Percentiles rank a stretch among this genome's conserved stretches.
Evolutionary conservation across 805 yeast genomes (phyloP).

Genomic region (Candida ulmi): DNA sequence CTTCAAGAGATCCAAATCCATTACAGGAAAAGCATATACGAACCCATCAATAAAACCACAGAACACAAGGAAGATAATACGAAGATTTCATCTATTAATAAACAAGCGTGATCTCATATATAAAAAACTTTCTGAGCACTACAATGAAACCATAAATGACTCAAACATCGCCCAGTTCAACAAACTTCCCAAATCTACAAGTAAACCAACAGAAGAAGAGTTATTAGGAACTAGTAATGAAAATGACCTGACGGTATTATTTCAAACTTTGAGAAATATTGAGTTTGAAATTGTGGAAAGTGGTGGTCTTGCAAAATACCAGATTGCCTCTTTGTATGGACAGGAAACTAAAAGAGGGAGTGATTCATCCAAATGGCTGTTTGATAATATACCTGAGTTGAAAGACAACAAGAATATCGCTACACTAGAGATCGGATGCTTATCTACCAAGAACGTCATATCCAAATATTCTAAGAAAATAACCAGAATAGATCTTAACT

Average conservation of each 20-base stretch:
- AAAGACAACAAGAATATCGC: slow-evolving; percentile 7
- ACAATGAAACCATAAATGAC: slow-evolving; percentile 17
- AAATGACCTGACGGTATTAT: slow-evolving; percentile 15
- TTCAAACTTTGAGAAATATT: slow-evolving; percentile 41
- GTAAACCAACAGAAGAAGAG: slow-evolving; percentile 14
- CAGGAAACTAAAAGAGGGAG: slow-evolving; percentile 80
- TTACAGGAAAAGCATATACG: slow-evolving; percentile 25
- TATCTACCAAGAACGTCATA: slow-evolving; percentile 63
- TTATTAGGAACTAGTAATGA: slow-evolving; percentile 11
- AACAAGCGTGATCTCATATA: slow-evolving; percentile 46
- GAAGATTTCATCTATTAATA: slow-evolving; percentile 69
- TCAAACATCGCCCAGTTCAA: slow-evolving; percentile 16
- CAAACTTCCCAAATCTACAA: slow-evolving; percentile 2
- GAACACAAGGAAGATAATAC: slow-evolving; percentile 67
- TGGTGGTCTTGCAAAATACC: slow-evolving; percentile 81
- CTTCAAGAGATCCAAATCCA: slow-evolving; percentile 17
- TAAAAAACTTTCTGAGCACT: slow-evolving; percentile 22
- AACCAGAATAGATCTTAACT: slow-evolving; percentile 70
- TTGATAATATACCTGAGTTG: slow-evolving; percentile 59
- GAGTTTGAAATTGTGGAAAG: slow-evolving; percentile 54
- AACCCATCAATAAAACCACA: slow-evolving; percentile 58
- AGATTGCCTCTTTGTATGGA: slow-evolving; percentile 80
- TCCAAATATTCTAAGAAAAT: slow-evolving; percentile 31
- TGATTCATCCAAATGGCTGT: slow-evolving; percentile 77
- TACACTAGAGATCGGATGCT: slow-evolving; percentile 82